Conservation (phyloP, 2,329 filamentous ascomycete genomes). For the Metarhizium robertsii region DNA sequence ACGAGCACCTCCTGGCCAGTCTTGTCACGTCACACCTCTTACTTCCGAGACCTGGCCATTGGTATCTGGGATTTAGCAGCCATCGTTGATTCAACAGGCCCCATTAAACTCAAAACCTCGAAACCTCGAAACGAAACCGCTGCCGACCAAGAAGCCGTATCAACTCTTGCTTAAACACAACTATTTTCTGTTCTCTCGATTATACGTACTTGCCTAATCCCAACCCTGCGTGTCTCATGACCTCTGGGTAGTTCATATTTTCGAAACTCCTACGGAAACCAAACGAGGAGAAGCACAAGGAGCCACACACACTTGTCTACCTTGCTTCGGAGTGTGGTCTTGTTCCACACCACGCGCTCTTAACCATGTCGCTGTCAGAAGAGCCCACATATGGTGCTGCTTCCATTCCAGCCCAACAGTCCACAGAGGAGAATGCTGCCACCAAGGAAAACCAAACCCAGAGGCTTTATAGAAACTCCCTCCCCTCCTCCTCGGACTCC, state of each 20-base stretch:
- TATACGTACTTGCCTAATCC: not conserved
- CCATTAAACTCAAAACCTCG: not conserved
- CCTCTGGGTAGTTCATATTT: not conserved
- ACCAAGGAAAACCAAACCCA: not conserved
- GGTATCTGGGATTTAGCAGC: not conserved
- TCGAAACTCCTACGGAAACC: conserved; percentile 2
- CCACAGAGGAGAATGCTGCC: conserved; percentile 1
- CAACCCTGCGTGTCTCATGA: conserved; percentile 6
- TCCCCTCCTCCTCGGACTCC: conserved; percentile 8
- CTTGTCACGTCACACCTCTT: not conserved
- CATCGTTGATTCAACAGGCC: not conserved
- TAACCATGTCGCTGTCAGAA: conserved; percentile 10
- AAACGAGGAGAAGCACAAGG: not conserved
- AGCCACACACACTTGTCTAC: not conserved
- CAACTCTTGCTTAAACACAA: not conserved
- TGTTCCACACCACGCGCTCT: conserved; percentile 1
- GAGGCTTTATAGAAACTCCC: conserved; percentile 12
- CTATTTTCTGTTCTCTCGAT: not conserved
- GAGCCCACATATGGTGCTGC: conserved; percentile 6
- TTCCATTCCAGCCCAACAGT: conserved; percentile 11
- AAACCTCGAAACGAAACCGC: not conserved
- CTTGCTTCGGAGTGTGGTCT: not conserved
- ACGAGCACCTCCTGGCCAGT: not conserved
- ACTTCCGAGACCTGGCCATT: not conserved
- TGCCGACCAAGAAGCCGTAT: not conserved